Percentiles rank a stretch among this genome's conserved stretches.
Evolutionary conservation across 495 filamentous ascomycete species (phyloP).

Genomic region (Tuber umbilicatum): DNA sequence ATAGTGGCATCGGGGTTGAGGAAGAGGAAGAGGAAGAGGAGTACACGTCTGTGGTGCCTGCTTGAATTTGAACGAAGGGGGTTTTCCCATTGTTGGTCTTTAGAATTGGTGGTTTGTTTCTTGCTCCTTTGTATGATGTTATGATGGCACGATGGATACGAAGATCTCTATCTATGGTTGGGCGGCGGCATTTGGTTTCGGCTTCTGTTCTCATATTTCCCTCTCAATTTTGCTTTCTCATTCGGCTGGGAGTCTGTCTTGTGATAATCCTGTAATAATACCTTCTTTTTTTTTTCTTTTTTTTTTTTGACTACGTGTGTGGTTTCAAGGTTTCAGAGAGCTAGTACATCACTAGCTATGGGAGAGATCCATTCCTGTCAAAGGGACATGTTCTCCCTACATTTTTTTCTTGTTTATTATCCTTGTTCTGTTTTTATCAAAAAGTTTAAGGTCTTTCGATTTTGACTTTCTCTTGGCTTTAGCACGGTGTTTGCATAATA

Average conservation of each 20-base stretch:
- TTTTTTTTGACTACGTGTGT: neutral
- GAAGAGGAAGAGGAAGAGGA: conserved; percentile 25
- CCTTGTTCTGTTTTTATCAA: neutral
- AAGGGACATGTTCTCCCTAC: neutral
- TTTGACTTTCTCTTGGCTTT: neutral
- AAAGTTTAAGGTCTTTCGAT: neutral
- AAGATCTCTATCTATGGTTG: conserved; percentile 13
- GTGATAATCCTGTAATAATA: conserved; percentile 4
- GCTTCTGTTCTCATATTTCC: neutral
- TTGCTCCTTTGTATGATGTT: neutral
- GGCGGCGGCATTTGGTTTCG: conserved; percentile 17
- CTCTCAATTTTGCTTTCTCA: conserved; percentile 1
- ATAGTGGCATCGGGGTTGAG: conserved; percentile 34
- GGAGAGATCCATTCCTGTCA: neutral
- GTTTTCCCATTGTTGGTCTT: neutral
- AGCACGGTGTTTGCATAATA: neutral
- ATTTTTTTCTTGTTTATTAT: neutral
- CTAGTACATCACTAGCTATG: neutral
- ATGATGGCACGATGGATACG: neutral
- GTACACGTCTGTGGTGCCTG: neutral
- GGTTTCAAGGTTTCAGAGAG: neutral
- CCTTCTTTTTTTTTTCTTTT: neutral
- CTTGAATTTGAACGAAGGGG: neutral
- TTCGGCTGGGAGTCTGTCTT: neutral
- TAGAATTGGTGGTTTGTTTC: neutral